Conservation (phyloP, 2,329 filamentous ascomycete genomes). For the Fusarium globosum region DNA sequence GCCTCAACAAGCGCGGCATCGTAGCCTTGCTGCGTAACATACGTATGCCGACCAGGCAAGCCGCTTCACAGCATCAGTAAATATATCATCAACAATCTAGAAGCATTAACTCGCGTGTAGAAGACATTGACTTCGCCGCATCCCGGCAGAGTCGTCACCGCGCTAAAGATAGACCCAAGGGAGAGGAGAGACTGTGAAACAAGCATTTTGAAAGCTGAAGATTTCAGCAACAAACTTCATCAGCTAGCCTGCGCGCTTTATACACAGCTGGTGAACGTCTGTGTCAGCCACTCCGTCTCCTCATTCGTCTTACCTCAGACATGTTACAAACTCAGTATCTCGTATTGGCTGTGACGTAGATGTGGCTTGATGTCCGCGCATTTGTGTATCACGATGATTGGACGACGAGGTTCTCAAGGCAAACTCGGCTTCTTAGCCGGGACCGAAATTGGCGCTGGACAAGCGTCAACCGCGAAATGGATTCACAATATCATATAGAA, state of each 20-base stretch:
- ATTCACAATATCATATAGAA: rapidly evolving
- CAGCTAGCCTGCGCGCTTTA: background rate
- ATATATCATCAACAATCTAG: rapidly evolving
- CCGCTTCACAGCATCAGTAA: background rate
- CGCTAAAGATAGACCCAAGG: background rate
- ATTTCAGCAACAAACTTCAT: rapidly evolving
- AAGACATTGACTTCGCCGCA: constrained; percentile 13
- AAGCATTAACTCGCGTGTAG: background rate
- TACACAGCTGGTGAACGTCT: background rate
- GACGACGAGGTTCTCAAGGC: background rate
- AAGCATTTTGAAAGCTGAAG: background rate
- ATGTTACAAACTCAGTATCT: background rate
- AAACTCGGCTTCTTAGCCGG: background rate
- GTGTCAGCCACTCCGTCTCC: background rate
- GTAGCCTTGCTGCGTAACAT: constrained; percentile 12
- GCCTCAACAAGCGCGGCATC: background rate
- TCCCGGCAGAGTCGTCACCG: background rate
- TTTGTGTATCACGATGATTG: background rate
- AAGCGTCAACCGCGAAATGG: rapidly evolving
- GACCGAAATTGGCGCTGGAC: background rate
- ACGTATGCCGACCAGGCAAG: background rate
- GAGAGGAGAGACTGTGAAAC: background rate
- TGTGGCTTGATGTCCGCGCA: background rate
- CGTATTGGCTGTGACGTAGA: background rate
- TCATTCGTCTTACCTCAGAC: background rate